These are phyloP conservation scores for Agaricus blazei DNA, from an alignment of 768 basidiomycete genomes.

Conservation along the genomic window DNA sequence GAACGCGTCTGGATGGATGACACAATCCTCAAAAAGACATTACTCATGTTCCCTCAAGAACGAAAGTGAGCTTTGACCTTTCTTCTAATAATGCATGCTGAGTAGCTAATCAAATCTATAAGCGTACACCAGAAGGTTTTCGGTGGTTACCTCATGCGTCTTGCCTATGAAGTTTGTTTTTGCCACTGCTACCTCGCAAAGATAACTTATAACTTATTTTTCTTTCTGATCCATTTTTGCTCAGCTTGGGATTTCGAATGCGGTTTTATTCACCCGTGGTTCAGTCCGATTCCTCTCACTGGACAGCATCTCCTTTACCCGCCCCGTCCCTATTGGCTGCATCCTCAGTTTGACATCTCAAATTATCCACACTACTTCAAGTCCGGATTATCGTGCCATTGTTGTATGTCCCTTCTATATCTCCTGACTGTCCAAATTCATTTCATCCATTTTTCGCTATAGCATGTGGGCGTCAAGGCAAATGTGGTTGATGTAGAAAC, in stretches of 20 bases:
- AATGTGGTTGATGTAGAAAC: conserved; percentile 67
- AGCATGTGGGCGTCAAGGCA: conserved; percentile 72
- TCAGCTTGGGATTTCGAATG: conserved; percentile 71
- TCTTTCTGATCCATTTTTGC: too few relatives aligned
- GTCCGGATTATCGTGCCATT: conserved; percentile 45
- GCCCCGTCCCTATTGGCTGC: conserved; percentile 81
- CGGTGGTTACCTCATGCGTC: conserved; percentile 62
- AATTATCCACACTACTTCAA: conserved; percentile 54
- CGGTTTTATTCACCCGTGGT: conserved; percentile 62
- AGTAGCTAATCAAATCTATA: conserved; percentile 1
- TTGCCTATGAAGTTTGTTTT: conserved; percentile 60
- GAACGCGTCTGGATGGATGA: conserved; percentile 73
- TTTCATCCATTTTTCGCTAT: background rate
- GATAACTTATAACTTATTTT: background rate
- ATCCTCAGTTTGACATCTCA: conserved; percentile 70
- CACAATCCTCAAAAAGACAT: conserved; percentile 60
- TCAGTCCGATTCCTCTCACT: conserved; percentile 70
- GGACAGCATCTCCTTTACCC: conserved; percentile 73
- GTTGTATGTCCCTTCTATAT: conserved; percentile 42
- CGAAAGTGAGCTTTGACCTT: conserved; percentile 51
- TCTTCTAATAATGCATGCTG: background rate
- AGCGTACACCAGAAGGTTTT: conserved; percentile 83
- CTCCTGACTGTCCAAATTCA: background rate
- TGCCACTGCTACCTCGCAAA: background rate
- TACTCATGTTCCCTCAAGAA: conserved; percentile 85